Evolutionary conservation across 164 flowering plant genomes (phyloP).

Genomic region (Chimonanthus praecox): DNA sequence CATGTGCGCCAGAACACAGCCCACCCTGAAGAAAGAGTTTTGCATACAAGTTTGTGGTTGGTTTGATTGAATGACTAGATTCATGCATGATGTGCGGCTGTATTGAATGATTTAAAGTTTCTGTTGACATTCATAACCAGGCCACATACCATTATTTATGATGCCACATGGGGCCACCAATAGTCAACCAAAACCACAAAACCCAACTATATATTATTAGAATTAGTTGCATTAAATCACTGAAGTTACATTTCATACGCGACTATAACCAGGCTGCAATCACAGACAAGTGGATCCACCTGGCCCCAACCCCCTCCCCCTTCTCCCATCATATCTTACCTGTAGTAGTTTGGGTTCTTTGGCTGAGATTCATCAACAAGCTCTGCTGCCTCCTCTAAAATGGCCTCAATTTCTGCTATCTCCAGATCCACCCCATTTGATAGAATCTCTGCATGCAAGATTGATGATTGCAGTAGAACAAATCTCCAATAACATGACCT

Average conservation of each 20-base stretch:
- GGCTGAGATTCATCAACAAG: slow-evolving; percentile 77
- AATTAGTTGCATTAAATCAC: neutral
- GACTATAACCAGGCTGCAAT: neutral
- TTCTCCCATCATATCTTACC: slow-evolving; percentile 30
- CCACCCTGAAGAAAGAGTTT: no score
- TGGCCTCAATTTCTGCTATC: slow-evolving; percentile 82
- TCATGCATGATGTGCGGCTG: no score
- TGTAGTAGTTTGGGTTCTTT: slow-evolving; percentile 84
- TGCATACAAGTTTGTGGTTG: no score
- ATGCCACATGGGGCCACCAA: no score
- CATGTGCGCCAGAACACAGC: no score
- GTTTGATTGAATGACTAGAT: no score
- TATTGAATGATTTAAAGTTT: no score
- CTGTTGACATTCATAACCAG: no score
- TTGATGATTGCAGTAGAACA: slow-evolving; percentile 67
- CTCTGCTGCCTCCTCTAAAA: slow-evolving; percentile 95
- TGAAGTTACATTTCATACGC: neutral
- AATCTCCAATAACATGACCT: slow-evolving; percentile 88
- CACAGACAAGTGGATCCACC: neutral
- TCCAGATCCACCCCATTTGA: slow-evolving; percentile 46
- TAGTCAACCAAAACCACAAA: no score
- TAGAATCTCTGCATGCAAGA: slow-evolving; percentile 68
- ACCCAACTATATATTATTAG: no score
- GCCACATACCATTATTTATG: no score
- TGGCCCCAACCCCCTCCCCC: neutral